Evolutionary conservation across 202 grass and related monocot species (phyloP), one percentile per base, ranked within the genome.

Genomic region (Eragrostis tef): DNA sequence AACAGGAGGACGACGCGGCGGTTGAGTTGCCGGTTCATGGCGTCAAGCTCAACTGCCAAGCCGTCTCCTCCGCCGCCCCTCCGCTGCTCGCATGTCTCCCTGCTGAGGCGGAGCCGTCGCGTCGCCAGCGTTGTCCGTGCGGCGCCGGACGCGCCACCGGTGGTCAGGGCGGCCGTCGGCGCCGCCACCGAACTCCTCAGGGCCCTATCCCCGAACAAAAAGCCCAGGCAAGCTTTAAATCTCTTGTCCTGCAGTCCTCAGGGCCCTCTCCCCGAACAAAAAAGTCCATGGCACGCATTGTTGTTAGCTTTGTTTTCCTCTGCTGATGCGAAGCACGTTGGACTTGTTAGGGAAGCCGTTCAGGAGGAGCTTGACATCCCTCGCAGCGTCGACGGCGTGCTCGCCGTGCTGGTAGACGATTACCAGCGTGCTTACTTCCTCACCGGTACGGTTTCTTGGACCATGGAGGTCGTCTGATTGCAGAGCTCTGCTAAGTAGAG

Each of bases 371-470:
- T 39, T 39, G 34, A 39, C 34, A 39, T 39, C 34, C 34, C 34
- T 39, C 34, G 34, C 34, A 88, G 86, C 46, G 64, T 93, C 3
- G 92, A 98, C 1, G 88, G 91, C 63, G 82, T 98, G 77, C 39
- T 94, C 75, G 88, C 77, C 19, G 59, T 87, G 82, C 86, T 98
- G 77, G 39, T 68, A 68, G 86, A 66, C 21, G 92, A 98, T 46
- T 98, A 91, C 41, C 58, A 61, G 41, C 90, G 77, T 79, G 95
- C 95, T 79, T 94, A 98, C 82, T 98, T 98, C 84, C 90, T 98
- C 11, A 94, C 94, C 12, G 94, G 94, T 91, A 84, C 1, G 71
- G 22, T 53, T 85, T 57, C 25, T 74, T 25, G 6, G 21, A 3
- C 13, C 24, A 39, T 39, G 34, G 34, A 39, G 34, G 34, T 39